Base-by-base conservation (phyloP, 345 rosid genomes). In the Lepidium aucheri region DNA sequence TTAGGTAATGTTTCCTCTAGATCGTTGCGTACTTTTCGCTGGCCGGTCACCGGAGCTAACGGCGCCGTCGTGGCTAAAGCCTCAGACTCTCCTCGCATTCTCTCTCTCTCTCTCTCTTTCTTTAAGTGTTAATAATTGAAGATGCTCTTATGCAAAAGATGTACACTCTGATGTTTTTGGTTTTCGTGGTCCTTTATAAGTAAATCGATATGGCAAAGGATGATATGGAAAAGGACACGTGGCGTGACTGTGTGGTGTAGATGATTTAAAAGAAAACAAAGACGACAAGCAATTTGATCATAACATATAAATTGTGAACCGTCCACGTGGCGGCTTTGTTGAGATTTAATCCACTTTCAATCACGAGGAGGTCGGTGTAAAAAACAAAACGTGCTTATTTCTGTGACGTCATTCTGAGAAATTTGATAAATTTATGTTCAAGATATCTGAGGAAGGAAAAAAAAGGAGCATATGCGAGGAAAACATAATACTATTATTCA, bases 1-100 rank as follows among this genome's bases (percentile, higher is more conserved):
- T 92, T 92, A 13, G 88, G 89, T 7, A 89, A 47, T 7, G 75
- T 76, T n/a, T 76, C 76, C 26, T 92, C 98, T 57, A 92, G 65
- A 77, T 87, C 86, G 50, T 33, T 46, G 1, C 91, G 76, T 22
- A 92, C 83, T 65, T 73, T 80, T 51, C 93, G 82, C 52, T 81
- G 68, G 22, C 38, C 53, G 22, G 98, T 89, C 34, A 87, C 81
- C 40, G 98, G 91, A 4, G 88, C 92, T 63, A 50, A 67, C 16
- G 85, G 85, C 10, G 98, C 96, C 63, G 72, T 76, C 10, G 83
- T 84, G 4, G 81, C 83, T 70, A 82, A 47, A 35, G 88, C 74
- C 15, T 71, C 77, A 2, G 53, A 33, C 61, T 51, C 66, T 6
- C 39, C 60, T 71, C 26, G 14, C 75, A 71, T 69, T 14, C 2